These are phyloP conservation scores for Ambispora gerdemannii DNA, from an alignment of 192 early-diverging fungal genomes.

Conservation along the genomic window DNA sequence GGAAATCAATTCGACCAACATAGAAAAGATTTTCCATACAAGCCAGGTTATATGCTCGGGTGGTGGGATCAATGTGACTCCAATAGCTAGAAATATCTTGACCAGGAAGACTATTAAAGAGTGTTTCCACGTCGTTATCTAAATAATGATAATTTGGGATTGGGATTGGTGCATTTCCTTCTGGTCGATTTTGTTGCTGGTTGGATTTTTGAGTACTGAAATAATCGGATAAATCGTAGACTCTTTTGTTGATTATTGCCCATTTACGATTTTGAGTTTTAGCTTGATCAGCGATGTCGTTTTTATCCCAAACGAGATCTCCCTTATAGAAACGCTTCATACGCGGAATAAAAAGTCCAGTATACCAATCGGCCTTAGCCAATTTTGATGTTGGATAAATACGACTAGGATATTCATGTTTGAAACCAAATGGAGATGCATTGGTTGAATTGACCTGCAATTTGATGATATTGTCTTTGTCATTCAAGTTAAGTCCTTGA, in stretches of 20 bases:
- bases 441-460: slow-evolving; percentile 38
- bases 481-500: slow-evolving; percentile 6
- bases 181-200: slow-evolving; percentile 39
- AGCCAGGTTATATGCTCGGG: slow-evolving; percentile 42
- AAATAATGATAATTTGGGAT: slow-evolving; percentile 56
- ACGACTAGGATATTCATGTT: slow-evolving; percentile 35
- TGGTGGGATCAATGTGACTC: slow-evolving; percentile 42
- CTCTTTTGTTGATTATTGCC: slow-evolving; percentile 58
- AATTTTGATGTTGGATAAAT: slow-evolving; percentile 43
- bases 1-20: slow-evolving; percentile 75
- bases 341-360: slow-evolving; percentile 44
- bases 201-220: slow-evolving; percentile 25
- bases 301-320: slow-evolving; percentile 52
- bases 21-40: slow-evolving; percentile 87
- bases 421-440: slow-evolving; percentile 27
- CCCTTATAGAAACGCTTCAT: slow-evolving; percentile 53
- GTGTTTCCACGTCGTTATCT: slow-evolving; percentile 52
- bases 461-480: slow-evolving; percentile 25
- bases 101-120: slow-evolving; percentile 57
- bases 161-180: slow-evolving; percentile 40
- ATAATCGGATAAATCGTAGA: slow-evolving; percentile 66
- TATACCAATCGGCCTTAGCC: slow-evolving; percentile 50
- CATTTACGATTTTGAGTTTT: slow-evolving; percentile 47
- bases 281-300: slow-evolving; percentile 48
- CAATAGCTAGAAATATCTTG: slow-evolving; percentile 56